Evolutionary conservation across 2,329 filamentous ascomycete species (phyloP).

Genomic region (Escovopsis sp.): DNA sequence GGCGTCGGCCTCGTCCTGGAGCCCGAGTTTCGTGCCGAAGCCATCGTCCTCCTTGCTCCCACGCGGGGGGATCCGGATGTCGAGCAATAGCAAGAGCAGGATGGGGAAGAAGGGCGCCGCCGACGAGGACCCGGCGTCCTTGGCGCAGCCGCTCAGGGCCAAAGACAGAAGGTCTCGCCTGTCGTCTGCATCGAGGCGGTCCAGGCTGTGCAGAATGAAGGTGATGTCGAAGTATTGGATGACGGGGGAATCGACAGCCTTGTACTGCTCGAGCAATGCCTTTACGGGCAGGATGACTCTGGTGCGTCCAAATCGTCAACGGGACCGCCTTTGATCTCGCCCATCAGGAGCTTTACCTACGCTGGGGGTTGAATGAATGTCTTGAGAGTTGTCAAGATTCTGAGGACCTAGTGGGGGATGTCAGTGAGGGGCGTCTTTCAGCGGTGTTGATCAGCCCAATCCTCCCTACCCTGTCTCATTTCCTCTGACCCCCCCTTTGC

Average conservation of each 20-base stretch:
- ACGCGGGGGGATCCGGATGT: conserved; percentile 55
- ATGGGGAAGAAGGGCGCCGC: conserved; percentile 61
- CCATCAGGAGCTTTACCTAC: conserved; percentile 17
- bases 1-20: conserved; percentile 54
- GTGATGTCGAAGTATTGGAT: conserved; percentile 79
- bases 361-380: conserved; percentile 36
- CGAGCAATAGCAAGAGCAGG: conserved; percentile 58
- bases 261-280: conserved; percentile 80
- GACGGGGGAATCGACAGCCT: conserved; percentile 53
- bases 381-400: conserved; percentile 35
- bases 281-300: conserved; percentile 68
- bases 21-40: conserved; percentile 48
- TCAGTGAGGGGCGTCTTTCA: neutral
- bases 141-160: conserved; percentile 17
- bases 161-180: conserved; percentile 57
- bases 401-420: conserved; percentile 28
- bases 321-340: too few relatives aligned
- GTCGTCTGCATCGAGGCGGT: conserved; percentile 37
- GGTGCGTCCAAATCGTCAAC: too few relatives aligned
- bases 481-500: too few relatives aligned
- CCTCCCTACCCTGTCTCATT: too few relatives aligned
- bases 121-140: conserved; percentile 16
- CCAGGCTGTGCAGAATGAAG: conserved; percentile 71
- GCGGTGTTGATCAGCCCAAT: too few relatives aligned
- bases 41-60: conserved; percentile 64